A percentile compares a stretch with the other conserved stretches of the same genome.
These are phyloP conservation scores for Aureobasidium vineae DNA, from an alignment of 2,329 filamentous ascomycete genomes.

Conservation along the genomic window DNA sequence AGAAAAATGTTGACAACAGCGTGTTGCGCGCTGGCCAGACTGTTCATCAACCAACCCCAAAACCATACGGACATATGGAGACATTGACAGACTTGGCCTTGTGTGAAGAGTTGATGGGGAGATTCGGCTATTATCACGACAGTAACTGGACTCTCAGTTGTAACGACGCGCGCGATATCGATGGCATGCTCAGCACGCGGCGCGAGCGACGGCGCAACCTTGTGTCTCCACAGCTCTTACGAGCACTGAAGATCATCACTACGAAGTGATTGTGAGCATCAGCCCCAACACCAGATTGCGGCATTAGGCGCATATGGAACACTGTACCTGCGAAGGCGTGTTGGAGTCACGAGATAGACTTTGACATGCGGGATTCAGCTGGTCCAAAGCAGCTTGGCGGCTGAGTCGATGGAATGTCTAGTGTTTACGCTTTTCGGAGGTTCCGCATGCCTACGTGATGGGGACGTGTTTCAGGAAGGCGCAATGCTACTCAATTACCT, in stretches of 20 bases:
- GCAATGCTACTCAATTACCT: not conserved
- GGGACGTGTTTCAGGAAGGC: constrained; percentile 8
- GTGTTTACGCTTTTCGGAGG: not conserved
- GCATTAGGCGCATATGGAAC: not conserved
- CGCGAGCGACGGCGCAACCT: not conserved
- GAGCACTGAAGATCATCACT: constrained; percentile 7
- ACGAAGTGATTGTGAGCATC: not conserved
- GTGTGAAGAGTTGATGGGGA: not conserved
- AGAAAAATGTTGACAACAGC: not conserved
- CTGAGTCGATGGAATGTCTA: constrained; percentile 1
- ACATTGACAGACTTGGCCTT: not conserved
- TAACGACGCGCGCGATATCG: not conserved
- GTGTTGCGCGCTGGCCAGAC: not conserved
- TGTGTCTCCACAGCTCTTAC: constrained; percentile 14
- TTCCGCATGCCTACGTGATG: not conserved
- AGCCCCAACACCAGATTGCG: not conserved
- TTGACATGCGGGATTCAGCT: not conserved
- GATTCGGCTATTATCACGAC: not conserved
- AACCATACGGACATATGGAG: not conserved
- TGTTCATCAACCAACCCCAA: not conserved
- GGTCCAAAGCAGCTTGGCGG: not conserved
- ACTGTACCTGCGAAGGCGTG: not conserved
- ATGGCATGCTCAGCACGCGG: not conserved
- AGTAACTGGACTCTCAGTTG: not conserved
- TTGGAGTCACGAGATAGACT: not conserved